These are phyloP conservation scores for Flueggea neowawraea DNA, from an alignment of 441 rosid genomes.

Conservation along the genomic window DNA sequence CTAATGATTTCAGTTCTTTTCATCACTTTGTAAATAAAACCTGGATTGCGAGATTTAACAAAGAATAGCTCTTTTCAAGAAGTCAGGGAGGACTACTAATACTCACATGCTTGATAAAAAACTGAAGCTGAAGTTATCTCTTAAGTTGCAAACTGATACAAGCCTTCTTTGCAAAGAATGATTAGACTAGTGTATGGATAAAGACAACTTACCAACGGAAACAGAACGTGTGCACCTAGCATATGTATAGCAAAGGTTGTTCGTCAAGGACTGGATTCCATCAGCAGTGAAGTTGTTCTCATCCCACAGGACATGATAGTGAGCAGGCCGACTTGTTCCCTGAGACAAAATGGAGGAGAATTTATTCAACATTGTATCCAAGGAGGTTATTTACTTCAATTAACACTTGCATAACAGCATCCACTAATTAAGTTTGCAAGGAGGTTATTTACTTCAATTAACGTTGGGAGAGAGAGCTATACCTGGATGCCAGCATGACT, in stretches of 20 bases:
- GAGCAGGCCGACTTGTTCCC: slow-evolving; percentile 99
- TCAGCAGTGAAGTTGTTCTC: slow-evolving; percentile 98
- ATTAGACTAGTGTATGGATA: too few species aligned
- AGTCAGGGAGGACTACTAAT: too few species aligned
- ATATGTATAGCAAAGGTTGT: slow-evolving; percentile 96
- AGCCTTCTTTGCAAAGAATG: too few species aligned
- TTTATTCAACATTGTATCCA: background rate
- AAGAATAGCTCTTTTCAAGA: too few species aligned
- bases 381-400: too few species aligned
- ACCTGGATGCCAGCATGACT: slow-evolving; percentile 99
- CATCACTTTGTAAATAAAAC: background rate
- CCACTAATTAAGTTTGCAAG: background rate
- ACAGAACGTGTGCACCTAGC: slow-evolving; percentile 98
- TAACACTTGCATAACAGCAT: too few species aligned
- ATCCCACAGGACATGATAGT: slow-evolving; percentile 99
- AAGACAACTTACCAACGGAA: slow-evolving; percentile 66
- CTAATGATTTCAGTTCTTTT: too few species aligned
- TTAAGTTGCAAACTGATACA: too few species aligned
- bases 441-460: too few species aligned
- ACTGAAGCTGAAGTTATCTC: too few species aligned
- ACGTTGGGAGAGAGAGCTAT: slow-evolving; percentile 5
- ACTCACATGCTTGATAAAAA: too few species aligned
- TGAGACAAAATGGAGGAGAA: slow-evolving; percentile 21
- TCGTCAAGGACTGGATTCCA: slow-evolving; percentile 94
- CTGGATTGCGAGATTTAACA: too few species aligned